Evolutionary conservation across 352 stramenopile genomes (phyloP).

Genomic region (Aphanomyces cochlioides): DNA sequence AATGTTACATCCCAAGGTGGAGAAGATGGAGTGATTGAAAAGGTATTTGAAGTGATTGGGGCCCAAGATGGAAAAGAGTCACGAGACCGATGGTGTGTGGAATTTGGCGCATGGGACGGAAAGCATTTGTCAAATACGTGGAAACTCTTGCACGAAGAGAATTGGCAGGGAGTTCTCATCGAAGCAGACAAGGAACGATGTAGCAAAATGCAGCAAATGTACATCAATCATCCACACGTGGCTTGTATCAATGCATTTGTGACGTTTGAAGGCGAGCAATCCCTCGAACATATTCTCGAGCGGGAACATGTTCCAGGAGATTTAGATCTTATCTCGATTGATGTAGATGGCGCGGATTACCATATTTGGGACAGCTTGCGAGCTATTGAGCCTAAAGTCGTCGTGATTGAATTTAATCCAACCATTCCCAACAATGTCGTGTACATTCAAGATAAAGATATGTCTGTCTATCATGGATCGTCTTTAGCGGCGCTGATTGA

Average conservation of each 20-base stretch:
- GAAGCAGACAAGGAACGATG: slow-evolving; percentile 63
- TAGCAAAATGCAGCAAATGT: slow-evolving; percentile 42
- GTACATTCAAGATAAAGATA: slow-evolving; percentile 58
- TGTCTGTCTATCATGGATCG: slow-evolving; percentile 53
- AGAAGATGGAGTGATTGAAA: slow-evolving; percentile 70
- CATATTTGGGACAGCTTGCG: slow-evolving; percentile 54
- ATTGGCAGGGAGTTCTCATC: slow-evolving; percentile 63
- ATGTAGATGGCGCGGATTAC: slow-evolving; percentile 78
- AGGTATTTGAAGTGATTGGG: slow-evolving; percentile 52
- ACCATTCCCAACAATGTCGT: slow-evolving; percentile 75
- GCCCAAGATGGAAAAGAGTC: neutral
- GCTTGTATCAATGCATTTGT: slow-evolving; percentile 49
- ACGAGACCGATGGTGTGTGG: slow-evolving; percentile 51
- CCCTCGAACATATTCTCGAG: slow-evolving; percentile 35
- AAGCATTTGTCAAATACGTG: slow-evolving; percentile 74
- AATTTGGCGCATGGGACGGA: slow-evolving; percentile 81
- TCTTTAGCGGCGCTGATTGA: slow-evolving; percentile 64
- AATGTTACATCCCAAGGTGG: slow-evolving; percentile 68
- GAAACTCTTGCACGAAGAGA: slow-evolving; percentile 41
- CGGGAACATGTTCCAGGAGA: slow-evolving; percentile 27
- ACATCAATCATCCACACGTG: slow-evolving; percentile 44
- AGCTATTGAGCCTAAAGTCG: slow-evolving; percentile 47
- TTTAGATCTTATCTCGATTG: slow-evolving; percentile 55
- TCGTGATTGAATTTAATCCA: slow-evolving; percentile 81
- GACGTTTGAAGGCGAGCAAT: slow-evolving; percentile 38